phyloP scores from a whole-genome alignment of 345 rosid species.

The Cardamine occulta region DNA sequence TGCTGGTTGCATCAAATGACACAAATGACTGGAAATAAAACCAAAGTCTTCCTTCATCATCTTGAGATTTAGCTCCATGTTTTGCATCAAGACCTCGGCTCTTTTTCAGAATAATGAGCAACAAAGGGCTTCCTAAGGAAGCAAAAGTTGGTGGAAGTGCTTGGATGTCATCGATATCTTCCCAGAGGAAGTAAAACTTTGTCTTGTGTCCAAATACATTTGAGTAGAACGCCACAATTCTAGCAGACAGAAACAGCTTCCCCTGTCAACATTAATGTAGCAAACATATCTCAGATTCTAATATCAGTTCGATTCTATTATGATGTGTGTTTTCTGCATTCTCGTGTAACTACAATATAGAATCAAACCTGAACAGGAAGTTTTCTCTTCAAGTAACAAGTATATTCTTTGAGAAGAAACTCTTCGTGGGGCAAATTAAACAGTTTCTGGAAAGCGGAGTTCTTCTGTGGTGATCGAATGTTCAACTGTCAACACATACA shows the following conservation, averaged over 20 bases:
- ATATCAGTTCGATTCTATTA: neutral
- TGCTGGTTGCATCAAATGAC: constrained; percentile 73
- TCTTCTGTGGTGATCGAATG: constrained; percentile 77
- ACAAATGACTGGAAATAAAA: constrained; percentile 79
- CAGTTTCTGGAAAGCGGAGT: constrained; percentile 75
- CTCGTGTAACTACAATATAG: neutral
- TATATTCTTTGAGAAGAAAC: constrained; percentile 77
- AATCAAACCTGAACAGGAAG: constrained; percentile 77
- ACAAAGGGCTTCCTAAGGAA: constrained; percentile 74
- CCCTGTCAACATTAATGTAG: constrained; percentile 54
- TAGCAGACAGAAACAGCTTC: constrained; percentile 78
- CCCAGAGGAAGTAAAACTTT: constrained; percentile 86
- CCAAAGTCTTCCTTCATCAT: constrained; percentile 79
- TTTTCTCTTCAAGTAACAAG: constrained; percentile 81
- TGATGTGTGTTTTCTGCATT: neutral
- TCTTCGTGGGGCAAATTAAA: constrained; percentile 90
- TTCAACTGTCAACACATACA: constrained; percentile 59
- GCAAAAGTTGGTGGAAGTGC: constrained; percentile 72
- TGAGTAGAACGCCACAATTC: constrained; percentile 85
- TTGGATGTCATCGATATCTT: constrained; percentile 79
- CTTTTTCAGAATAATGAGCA: constrained; percentile 63
- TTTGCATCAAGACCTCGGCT: constrained; percentile 77
- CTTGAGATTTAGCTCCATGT: constrained; percentile 78
- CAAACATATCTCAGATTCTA: neutral
- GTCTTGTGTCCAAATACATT: constrained; percentile 87